These are phyloP conservation scores for Fusarium pseudocircinatum DNA, from an alignment of 2,329 filamentous ascomycete genomes.

Conservation along the genomic window DNA sequence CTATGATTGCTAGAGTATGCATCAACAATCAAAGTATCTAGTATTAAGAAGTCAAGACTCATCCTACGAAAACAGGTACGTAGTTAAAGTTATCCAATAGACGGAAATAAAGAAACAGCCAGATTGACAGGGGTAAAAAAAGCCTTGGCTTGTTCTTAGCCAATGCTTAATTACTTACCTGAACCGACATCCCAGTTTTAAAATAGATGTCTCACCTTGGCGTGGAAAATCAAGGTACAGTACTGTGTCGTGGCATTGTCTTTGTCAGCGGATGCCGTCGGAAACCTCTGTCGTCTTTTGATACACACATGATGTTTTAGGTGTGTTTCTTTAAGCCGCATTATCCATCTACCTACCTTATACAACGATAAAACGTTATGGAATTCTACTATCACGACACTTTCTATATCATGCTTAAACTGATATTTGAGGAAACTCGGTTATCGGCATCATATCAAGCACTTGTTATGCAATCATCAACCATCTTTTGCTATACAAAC, in stretches of 20 bases:
- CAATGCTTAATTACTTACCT: conserved; percentile 21
- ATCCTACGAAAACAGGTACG: background rate
- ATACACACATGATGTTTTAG: background rate
- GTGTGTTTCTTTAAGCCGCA: background rate
- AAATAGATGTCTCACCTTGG: conserved; percentile 9
- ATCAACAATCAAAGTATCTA: background rate
- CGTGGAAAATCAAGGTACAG: background rate
- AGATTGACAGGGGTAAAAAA: background rate
- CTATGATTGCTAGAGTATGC: background rate
- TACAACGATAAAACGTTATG: background rate
- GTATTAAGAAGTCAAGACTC: background rate
- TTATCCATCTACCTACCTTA: background rate
- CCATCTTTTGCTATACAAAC: background rate
- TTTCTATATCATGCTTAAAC: background rate
- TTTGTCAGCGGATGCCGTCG: background rate
- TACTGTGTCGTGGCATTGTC: background rate
- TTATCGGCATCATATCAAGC: conserved; percentile 9
- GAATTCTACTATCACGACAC: background rate
- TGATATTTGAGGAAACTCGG: background rate
- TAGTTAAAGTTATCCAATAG: background rate
- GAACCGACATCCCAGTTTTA: conserved; percentile 10
- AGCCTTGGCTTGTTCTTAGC: conserved; percentile 22
- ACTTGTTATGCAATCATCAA: background rate
- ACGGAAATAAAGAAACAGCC: background rate
- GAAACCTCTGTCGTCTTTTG: background rate